Base-by-base conservation (phyloP, 2,329 filamentous ascomycete species). In the Penicillium expansum region DNA sequence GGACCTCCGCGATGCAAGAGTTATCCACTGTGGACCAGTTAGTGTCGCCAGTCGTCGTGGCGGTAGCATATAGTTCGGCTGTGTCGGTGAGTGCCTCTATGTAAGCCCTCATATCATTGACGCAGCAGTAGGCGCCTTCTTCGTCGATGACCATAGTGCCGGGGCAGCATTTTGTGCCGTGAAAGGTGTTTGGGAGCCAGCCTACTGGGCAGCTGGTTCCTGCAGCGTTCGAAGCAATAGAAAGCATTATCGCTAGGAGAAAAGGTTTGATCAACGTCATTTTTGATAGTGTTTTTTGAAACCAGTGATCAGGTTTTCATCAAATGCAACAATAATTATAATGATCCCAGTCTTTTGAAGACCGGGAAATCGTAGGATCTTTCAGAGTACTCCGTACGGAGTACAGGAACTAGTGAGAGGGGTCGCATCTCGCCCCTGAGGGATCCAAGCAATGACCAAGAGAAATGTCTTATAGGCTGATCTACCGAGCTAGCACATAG, bases 71-170 rank as follows among this genome's bases (percentile, higher is more conserved):
- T 13, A 8, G n/a, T 11, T 20, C 1, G 1, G 42, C 27, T 20
- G n/a, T 30, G 24, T 44, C 13, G 24, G 42, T 29, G 13, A 48
- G 24, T 9, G 33, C 11, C 18, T 48, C 50, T 16, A 22, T 39
- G 11, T 16, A 24, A 9, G 1, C 1, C 24, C 37, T 43, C 42
- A 39, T 16, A 10, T 59, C 48, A 11, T 29, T 45, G 18, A 59
- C 52, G 10, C 56, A 59, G 43, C 48, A 56, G 53, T 44, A 56
- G 3, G 56, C 48, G 16, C 16, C 24, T 10, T 37, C 16, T 8
- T 52, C 24, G n/a, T 33, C n/a, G 30, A 56, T 24, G 2, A 39
- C 14, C 56, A 59, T 52, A 18, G 11, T 10, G 9, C 56, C 52
- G 20, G 44, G 27, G 38, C 56, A 59, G 48, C 56, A 56, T n/a